Evolutionary conservation across 257 asterid genomes (phyloP).

Genomic region (Jacaranda copaia): DNA sequence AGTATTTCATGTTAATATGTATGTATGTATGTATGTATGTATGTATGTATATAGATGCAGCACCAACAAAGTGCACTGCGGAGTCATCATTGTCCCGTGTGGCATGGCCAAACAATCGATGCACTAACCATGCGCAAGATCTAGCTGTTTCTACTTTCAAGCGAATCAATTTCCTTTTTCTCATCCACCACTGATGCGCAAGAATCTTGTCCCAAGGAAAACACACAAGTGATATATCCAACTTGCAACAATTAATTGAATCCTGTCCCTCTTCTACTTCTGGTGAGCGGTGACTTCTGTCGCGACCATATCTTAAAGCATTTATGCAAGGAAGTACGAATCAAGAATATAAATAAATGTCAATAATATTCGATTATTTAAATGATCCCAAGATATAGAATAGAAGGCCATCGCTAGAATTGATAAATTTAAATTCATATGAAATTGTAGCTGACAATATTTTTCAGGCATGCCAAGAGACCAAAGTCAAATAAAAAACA

Average conservation of each 20-base stretch:
- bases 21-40: no score
- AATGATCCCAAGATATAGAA: no score
- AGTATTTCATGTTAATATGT: no score
- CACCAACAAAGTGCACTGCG: neutral
- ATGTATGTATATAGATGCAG: no score
- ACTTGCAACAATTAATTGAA: neutral
- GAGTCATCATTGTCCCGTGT: neutral
- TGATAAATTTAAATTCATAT: no score
- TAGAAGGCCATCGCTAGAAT: no score
- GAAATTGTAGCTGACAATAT: no score
- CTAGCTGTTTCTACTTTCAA: neutral
- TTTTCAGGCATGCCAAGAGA: conserved; percentile 3
- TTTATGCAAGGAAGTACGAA: no score
- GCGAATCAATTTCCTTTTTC: conserved; percentile 20
- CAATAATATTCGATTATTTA: no score
- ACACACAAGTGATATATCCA: neutral
- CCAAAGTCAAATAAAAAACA: conserved; percentile 6
- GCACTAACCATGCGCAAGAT: conserved; percentile 31
- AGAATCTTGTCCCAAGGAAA: neutral
- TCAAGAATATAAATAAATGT: no score
- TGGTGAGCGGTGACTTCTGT: neutral
- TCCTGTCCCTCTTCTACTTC: conserved; percentile 4
- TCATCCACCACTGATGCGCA: conserved; percentile 12
- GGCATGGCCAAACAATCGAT: neutral
- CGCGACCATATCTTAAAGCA: no score